Percentiles rank a stretch among this genome's conserved stretches.
phyloP scores from a whole-genome alignment of 2,329 filamentous ascomycete species.

The Clonostachys rosea region DNA sequence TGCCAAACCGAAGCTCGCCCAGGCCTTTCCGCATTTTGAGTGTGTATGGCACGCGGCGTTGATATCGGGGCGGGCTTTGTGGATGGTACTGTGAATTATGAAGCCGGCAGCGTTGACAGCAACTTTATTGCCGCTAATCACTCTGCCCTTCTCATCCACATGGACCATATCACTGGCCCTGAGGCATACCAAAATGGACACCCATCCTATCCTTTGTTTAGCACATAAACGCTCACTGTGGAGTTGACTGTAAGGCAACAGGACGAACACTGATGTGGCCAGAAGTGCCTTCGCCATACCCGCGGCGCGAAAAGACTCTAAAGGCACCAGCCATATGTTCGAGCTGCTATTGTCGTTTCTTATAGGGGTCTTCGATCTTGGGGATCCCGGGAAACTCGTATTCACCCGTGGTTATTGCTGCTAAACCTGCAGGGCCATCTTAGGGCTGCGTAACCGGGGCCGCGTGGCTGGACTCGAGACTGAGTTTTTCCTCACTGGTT shows the following conservation, averaged over 20 bases:
- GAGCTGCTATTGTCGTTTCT: constrained; percentile 24
- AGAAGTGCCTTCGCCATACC: constrained; percentile 55
- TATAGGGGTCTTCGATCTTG: constrained; percentile 42
- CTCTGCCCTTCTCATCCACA: constrained; percentile 52
- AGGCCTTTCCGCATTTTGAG: constrained; percentile 53
- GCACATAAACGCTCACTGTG: background rate
- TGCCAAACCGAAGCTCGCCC: constrained; percentile 52
- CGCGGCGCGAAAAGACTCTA: constrained; percentile 38
- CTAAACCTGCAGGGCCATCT: background rate
- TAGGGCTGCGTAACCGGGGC: background rate
- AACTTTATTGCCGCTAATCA: constrained; percentile 52
- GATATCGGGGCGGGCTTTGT: constrained; percentile 55
- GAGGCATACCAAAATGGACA: constrained; percentile 55
- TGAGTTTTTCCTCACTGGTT: background rate
- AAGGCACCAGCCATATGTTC: constrained; percentile 40
- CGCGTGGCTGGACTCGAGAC: background rate
- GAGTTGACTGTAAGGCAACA: background rate
- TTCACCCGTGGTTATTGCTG: constrained; percentile 14
- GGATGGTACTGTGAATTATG: constrained; percentile 56
- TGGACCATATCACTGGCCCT: constrained; percentile 59
- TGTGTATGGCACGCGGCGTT: constrained; percentile 60
- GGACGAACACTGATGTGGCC: constrained; percentile 58
- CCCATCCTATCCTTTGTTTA: constrained; percentile 29
- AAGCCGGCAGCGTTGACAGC: constrained; percentile 57
- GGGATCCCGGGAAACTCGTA: constrained; percentile 46